phyloP scores from a whole-genome alignment of 768 basidiomycete genomes.

The Daedaleopsis nitida region DNA sequence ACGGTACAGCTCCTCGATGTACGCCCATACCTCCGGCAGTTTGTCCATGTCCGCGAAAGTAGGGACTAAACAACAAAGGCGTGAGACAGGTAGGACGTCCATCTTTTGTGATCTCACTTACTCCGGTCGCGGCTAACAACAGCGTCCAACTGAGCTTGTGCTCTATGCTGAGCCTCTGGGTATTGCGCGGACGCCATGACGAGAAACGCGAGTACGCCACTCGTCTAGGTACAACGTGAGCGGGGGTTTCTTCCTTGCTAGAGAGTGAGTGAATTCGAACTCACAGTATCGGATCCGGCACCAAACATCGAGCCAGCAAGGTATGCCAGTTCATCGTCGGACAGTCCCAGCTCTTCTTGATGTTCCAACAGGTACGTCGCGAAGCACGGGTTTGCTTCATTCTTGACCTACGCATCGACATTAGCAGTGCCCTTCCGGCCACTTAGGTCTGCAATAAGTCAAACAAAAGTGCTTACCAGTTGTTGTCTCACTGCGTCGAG shows the following conservation, averaged over 20 bases:
- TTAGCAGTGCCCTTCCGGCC: not conserved
- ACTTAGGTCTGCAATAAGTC: too few relatives aligned
- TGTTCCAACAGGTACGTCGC: conserved; percentile 40
- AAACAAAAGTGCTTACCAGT: conserved; percentile 1
- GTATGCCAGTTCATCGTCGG: conserved; percentile 40
- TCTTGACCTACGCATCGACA: conserved; percentile 23
- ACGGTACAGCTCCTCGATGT: conserved; percentile 42
- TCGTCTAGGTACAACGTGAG: conserved; percentile 27
- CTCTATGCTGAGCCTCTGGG: conserved; percentile 35
- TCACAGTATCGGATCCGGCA: conserved; percentile 44
- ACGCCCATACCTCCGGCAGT: conserved; percentile 42
- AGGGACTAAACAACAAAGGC: conserved; percentile 32
- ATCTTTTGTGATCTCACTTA: conserved; percentile 16
- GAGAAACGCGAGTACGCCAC: conserved; percentile 28
- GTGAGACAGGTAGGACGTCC: not conserved
- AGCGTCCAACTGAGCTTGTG: conserved; percentile 40
- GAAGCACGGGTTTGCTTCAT: conserved; percentile 34
- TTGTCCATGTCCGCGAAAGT: conserved; percentile 40
- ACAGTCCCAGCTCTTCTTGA: conserved; percentile 34
- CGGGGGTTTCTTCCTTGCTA: not conserved
- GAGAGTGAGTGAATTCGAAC: not conserved
- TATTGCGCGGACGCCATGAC: conserved; percentile 41
- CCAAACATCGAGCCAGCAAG: conserved; percentile 46
- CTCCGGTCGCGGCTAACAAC: conserved; percentile 38
- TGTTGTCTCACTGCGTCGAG: conserved; percentile 24